phyloP scores from a whole-genome alignment of 495 filamentous ascomycete genomes.

The Lasiosphaeria ovina region DNA sequence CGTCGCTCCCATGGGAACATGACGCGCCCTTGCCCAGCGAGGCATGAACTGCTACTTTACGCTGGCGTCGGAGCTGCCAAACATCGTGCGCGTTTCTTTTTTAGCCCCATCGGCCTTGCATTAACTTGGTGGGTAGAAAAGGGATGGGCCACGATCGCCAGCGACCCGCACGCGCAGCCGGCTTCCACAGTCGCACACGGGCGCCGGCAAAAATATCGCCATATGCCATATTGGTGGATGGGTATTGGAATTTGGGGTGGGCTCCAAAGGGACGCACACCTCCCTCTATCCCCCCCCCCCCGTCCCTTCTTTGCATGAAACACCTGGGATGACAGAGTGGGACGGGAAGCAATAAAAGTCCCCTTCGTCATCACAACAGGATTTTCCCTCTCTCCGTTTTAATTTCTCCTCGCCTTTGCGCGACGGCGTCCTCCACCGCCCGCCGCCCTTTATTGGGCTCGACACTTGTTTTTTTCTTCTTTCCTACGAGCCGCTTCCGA shows the following conservation, averaged over 20 bases:
- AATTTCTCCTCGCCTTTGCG: not conserved
- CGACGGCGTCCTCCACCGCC: not conserved
- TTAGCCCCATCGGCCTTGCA: constrained; percentile 1
- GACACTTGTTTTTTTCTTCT: not conserved
- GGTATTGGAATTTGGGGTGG: too few relatives aligned
- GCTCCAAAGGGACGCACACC: too few relatives aligned
- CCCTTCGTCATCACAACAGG: not conserved
- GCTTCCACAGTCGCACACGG: not conserved
- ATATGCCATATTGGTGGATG: not conserved
- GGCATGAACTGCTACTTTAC: constrained; percentile 4
- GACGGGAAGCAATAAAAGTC: constrained; percentile 11
- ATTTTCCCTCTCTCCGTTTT: not conserved
- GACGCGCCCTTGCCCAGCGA: not conserved
- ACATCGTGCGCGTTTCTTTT: not conserved
- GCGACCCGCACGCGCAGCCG: constrained; percentile 2
- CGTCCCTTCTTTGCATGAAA: constrained; percentile 21
- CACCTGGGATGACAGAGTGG: constrained; percentile 20
- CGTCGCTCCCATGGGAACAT: not conserved
- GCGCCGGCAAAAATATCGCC: constrained; percentile 16
- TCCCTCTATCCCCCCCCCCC: too few relatives aligned
- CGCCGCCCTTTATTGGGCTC: not conserved
- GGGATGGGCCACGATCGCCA: not conserved
- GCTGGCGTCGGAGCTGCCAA: not conserved
- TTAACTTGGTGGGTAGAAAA: constrained; percentile 3
- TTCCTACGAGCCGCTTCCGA: not conserved